A percentile compares a stretch with the other conserved stretches of the same genome.
Conservation (phyloP, 2,329 filamentous ascomycete species). For the Didymellaceae sp. region DNA sequence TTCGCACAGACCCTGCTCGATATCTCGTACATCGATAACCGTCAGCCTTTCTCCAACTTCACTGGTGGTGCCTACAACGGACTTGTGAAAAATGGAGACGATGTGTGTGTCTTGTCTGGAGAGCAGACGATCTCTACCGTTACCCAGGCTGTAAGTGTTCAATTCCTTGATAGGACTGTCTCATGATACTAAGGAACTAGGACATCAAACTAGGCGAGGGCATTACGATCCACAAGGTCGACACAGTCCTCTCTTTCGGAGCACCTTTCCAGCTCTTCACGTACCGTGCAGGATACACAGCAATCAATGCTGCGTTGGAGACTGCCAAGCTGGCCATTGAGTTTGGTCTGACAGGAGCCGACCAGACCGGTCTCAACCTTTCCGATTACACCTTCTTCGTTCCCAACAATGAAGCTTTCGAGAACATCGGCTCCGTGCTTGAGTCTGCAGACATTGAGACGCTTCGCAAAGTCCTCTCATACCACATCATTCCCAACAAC, state of each 20-base stretch:
- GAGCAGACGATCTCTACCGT: constrained; percentile 58
- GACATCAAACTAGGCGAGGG: constrained; percentile 35
- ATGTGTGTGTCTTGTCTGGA: constrained; percentile 59
- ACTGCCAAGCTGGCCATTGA: constrained; percentile 29
- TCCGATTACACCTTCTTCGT: constrained; percentile 81
- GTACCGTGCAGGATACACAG: constrained; percentile 32
- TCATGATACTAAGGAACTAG: constrained; percentile 11
- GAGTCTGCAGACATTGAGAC: constrained; percentile 25
- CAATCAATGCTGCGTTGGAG: constrained; percentile 32
- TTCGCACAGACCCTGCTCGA: constrained; percentile 59
- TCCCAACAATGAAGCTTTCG: constrained; percentile 76
- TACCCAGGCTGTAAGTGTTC: constrained; percentile 52
- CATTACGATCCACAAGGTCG: constrained; percentile 37
- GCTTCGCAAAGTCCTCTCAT: constrained; percentile 31
- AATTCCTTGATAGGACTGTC: not conserved
- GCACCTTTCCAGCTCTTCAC: constrained; percentile 38
- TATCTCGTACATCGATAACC: constrained; percentile 46
- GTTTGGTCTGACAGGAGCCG: constrained; percentile 25
- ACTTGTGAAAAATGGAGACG: constrained; percentile 48
- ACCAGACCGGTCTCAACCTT: constrained; percentile 29
- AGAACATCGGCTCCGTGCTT: constrained; percentile 54
- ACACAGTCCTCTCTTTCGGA: constrained; percentile 35
- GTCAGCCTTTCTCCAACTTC: constrained; percentile 61
- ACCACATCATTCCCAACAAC: constrained; percentile 37
- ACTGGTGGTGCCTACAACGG: constrained; percentile 64